A percentile compares a stretch with the other conserved stretches of the same genome.
Evolutionary conservation across 2,329 filamentous ascomycete genomes (phyloP).

Genomic region (Penicillium sp.): DNA sequence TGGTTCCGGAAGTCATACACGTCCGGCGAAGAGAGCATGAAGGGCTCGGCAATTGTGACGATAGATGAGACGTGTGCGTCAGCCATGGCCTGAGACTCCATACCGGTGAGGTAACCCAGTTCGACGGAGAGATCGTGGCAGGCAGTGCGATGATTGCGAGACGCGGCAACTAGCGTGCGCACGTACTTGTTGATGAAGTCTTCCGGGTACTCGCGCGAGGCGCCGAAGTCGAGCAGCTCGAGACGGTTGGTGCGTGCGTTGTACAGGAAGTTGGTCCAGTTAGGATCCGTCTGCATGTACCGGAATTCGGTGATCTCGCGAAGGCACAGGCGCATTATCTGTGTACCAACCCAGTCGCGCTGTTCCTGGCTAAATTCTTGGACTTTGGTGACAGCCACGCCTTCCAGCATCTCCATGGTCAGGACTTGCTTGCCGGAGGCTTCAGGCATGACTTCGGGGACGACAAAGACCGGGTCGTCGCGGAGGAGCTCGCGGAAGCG

Average conservation of each 20-base stretch:
- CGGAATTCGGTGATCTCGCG: constrained; percentile 91
- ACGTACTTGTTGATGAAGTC: constrained; percentile 81
- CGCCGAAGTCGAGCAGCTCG: constrained; percentile 93
- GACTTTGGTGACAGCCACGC: constrained; percentile 80
- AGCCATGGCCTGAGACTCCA: constrained; percentile 82
- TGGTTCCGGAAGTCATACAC: constrained; percentile 92
- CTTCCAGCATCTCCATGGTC: constrained; percentile 90
- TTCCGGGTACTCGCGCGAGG: constrained; percentile 79
- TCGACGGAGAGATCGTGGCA: constrained; percentile 70
- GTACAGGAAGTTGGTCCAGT: constrained; percentile 99
- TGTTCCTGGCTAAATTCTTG: constrained; percentile 76
- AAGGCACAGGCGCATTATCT: constrained; percentile 87
- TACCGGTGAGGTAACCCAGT: constrained; percentile 89
- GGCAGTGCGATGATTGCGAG: constrained; percentile 64
- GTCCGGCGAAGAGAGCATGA: constrained; percentile 72
- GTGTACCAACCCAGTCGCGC: constrained; percentile 93
- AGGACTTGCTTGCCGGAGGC: constrained; percentile 84
- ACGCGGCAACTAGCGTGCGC: constrained; percentile 76
- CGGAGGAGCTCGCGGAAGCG: constrained; percentile 76
- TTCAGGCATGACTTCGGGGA: constrained; percentile 75
- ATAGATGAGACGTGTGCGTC: constrained; percentile 88
- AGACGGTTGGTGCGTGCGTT: constrained; percentile 71
- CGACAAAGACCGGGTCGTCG: constrained; percentile 75
- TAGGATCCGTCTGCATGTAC: constrained; percentile 99
- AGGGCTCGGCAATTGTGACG: constrained; percentile 88